Evolutionary conservation across 1,284 basidiomycete species (phyloP).

Genomic region (Fistulina hepatica): DNA sequence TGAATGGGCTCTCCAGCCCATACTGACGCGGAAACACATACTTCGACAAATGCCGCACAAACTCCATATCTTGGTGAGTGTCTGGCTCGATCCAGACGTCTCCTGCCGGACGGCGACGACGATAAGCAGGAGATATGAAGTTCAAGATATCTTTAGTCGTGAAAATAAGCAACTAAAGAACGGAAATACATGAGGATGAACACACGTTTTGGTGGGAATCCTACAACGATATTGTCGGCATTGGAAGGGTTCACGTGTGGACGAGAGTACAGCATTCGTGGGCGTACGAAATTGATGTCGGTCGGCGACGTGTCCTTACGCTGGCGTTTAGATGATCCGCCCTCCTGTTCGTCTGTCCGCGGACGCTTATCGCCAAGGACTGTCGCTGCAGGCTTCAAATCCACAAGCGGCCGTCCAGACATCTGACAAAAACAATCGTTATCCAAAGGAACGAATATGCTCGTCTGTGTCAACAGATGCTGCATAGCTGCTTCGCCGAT

Average conservation of each 20-base stretch:
- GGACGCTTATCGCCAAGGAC: conserved; percentile 10
- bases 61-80: conserved; percentile 31
- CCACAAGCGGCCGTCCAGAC: conserved; percentile 56
- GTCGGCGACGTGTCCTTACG: conserved; percentile 25
- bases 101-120: conserved; percentile 17
- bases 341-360: neutral
- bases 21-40: conserved; percentile 80
- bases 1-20: conserved; percentile 49
- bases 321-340: neutral
- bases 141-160: conserved; percentile 49
- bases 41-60: conserved; percentile 60
- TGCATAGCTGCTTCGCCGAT: conserved; percentile 63
- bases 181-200: neutral
- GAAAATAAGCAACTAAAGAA: conserved; percentile 3
- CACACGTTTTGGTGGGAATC: conserved; percentile 61
- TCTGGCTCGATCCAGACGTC: conserved; percentile 22
- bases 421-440: conserved; percentile 78
- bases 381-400: conserved; percentile 22
- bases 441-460: conserved; percentile 60
- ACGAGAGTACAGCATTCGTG: conserved; percentile 58
- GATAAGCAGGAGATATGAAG: conserved; percentile 35
- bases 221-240: conserved; percentile 38
- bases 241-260: conserved; percentile 37
- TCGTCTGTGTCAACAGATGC: conserved; percentile 63
- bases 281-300: conserved; percentile 45